Base-by-base conservation (phyloP, 805 yeast species). In the Wickerhamomyces sydowiorum region DNA sequence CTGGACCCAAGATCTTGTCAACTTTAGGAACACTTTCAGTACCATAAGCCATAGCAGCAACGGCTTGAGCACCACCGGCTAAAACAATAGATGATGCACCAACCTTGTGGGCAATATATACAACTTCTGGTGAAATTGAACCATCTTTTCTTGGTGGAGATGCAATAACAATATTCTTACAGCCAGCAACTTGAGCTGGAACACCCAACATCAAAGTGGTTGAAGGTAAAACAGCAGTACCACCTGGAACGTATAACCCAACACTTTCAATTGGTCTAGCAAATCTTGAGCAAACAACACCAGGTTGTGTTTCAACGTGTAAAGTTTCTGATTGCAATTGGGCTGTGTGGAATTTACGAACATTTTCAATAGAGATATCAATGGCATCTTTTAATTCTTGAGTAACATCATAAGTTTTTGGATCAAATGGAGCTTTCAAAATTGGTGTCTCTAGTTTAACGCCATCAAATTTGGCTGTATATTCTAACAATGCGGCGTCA, bases 1-100 rank as follows among this genome's bases (percentile, higher is more conserved):
- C 99, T 20, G 99, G 99, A 37, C 99, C 99, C 63, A 93, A 74
- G 48, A 93, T 90, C 74, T 93, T 93, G 66, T 93, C 97, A 59
- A 91, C 91, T 66, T 93, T 93, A 40, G 95, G 85, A 39, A 93
- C 82, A 29, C 86, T 69, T 54, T 87, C 88, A 13, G 99, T 93
- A 60, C 99, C 99, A 62, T 93, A 93, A 2, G 99, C 99, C 96
- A 93, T 79, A 5, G 99, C 95, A 37, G 97, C 96, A 40, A 93
- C 87, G 6, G 99, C 99, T 71, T 93, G 99, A 4, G 99, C 99
- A 58, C 99, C 99, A 56, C 99, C 99, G 1, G 99, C 99, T 54
- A 93, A 72, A 9, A 93, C 88, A 57, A 93, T 89, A 53, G 82
- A 76, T 45, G 79, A 73, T 33, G 97, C 98, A 44, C 97, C 97